Percentiles rank a stretch among this genome's conserved stretches.
Conservation (phyloP, 176 grass and related monocot species). For the Eleusine indica region DNA sequence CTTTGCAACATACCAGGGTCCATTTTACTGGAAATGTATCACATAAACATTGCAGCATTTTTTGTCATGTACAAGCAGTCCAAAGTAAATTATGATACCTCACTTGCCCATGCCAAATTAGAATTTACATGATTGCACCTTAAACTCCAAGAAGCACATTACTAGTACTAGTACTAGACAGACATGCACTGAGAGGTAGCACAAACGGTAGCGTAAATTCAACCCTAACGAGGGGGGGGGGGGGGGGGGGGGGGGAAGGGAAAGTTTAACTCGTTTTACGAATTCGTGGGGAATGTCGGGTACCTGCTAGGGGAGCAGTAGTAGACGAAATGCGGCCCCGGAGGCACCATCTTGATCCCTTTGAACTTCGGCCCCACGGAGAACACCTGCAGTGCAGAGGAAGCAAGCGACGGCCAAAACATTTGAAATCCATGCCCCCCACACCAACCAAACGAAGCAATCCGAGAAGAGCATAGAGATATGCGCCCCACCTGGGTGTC, state of each 20-base stretch:
- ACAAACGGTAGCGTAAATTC: neutral
- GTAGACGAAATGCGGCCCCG: slow-evolving; percentile 76
- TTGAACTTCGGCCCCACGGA: slow-evolving; percentile 76
- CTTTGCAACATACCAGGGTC: neutral
- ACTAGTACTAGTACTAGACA: neutral
- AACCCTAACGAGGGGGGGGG: too few species aligned
- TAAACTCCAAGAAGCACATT: neutral
- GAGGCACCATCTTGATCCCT: slow-evolving; percentile 90
- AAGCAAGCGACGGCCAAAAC: neutral
- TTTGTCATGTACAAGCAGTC: neutral
- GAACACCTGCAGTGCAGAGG: slow-evolving; percentile 71
- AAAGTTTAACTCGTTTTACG: neutral
- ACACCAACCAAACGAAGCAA: neutral
- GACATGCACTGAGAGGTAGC: neutral
- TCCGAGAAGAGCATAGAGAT: neutral
- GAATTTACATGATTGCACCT: neutral
- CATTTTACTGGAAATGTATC: neutral
- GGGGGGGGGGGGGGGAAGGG: too few species aligned
- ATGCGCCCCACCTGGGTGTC: slow-evolving; percentile 66
- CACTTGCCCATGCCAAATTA: neutral
- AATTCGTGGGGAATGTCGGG: neutral
- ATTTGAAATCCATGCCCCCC: neutral
- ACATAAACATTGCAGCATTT: neutral
- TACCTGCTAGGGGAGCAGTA: slow-evolving; percentile 86
- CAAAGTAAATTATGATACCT: neutral